These are phyloP conservation scores for Acanthamoeba culbertsoni DNA, from an alignment of 208 protist species.

Conservation along the genomic window DNA sequence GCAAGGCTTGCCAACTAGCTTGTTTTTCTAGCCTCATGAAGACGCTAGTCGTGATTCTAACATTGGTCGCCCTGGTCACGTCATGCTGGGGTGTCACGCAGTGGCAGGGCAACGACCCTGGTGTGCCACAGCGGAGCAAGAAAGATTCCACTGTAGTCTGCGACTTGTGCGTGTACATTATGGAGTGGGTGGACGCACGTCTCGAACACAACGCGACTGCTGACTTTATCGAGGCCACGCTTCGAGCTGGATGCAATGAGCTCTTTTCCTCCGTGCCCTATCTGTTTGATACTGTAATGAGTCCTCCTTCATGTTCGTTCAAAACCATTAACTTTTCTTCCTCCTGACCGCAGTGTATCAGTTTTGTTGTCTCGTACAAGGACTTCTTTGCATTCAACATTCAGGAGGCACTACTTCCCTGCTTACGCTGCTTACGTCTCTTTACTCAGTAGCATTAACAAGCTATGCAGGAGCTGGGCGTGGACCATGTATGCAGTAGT, in stretches of 20 bases:
- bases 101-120: too few species aligned
- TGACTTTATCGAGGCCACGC: background rate
- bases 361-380: background rate
- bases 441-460: too few species aligned
- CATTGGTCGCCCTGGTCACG: too few species aligned
- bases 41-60: too few species aligned
- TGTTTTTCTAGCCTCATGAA: too few species aligned
- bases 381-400: conserved; percentile 10
- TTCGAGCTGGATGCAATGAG: background rate
- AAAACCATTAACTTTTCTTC: background rate
- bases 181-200: background rate
- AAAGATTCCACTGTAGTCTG: background rate
- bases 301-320: background rate
- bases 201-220: background rate
- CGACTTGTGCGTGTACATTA: background rate
- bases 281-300: too few species aligned
- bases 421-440: background rate
- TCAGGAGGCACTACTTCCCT: background rate
- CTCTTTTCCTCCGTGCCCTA: background rate
- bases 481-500: background rate
- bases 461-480: background rate
- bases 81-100: too few species aligned
- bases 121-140: background rate
- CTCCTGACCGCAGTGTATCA: background rate
- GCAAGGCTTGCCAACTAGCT: too few species aligned